Conservation (phyloP, 2,329 filamentous ascomycete genomes). For the Acrodontium crateriforme region DNA sequence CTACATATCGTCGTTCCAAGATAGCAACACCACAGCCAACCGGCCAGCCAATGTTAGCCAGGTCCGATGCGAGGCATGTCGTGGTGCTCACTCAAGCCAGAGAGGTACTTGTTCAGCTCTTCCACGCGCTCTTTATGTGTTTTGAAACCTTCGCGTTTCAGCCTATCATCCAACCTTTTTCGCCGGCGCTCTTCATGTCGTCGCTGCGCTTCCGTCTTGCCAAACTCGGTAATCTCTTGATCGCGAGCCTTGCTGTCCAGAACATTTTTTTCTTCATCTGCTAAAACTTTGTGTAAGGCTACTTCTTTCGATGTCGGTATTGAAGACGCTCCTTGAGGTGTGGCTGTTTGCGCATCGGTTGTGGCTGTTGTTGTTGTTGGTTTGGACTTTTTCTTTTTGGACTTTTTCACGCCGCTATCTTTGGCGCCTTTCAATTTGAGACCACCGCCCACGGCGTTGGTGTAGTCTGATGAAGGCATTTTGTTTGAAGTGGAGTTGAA, state of each 20-base stretch:
- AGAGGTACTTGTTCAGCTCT: constrained; percentile 86
- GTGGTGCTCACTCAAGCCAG: constrained; percentile 87
- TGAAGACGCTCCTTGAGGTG: constrained; percentile 1
- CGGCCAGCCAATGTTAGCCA: no score
- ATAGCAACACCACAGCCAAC: no score
- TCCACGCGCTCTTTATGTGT: constrained; percentile 95
- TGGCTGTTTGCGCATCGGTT: constrained; percentile 1
- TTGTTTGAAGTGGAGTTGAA: not conserved
- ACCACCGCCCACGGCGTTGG: constrained; percentile 53
- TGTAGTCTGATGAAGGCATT: constrained; percentile 68
- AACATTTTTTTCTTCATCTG: constrained; percentile 19
- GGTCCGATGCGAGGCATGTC: constrained; percentile 64
- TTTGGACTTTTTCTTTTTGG: constrained; percentile 37
- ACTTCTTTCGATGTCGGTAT: constrained; percentile 5
- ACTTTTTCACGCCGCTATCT: constrained; percentile 49
- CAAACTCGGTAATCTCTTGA: constrained; percentile 14
- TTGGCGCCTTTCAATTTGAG: constrained; percentile 75
- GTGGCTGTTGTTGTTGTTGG: not conserved
- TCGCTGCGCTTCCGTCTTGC: constrained; percentile 75
- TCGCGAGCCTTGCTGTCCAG: constrained; percentile 11
- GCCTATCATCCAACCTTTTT: constrained; percentile 70
- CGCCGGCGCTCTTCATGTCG: constrained; percentile 66
- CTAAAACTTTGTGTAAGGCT: constrained; percentile 17
- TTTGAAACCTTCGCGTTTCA: constrained; percentile 77
- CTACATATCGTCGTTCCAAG: no score